Percentiles rank a stretch among this genome's conserved stretches.
These are phyloP conservation scores for Eutypa lata DNA, from an alignment of 2,329 filamentous ascomycete genomes.

Conservation along the genomic window DNA sequence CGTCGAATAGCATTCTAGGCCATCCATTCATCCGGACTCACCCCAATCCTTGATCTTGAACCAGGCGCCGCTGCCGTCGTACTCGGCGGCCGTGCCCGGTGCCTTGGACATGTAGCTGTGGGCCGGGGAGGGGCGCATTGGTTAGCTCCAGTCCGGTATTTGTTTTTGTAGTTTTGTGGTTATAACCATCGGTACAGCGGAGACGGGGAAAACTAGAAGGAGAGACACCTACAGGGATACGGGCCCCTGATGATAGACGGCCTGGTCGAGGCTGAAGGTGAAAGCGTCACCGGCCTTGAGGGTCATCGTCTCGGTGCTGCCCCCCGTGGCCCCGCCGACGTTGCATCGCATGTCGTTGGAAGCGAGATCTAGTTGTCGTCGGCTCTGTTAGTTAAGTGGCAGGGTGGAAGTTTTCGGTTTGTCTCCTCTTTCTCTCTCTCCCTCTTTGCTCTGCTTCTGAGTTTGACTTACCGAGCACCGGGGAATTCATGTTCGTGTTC, in stretches of 20 bases:
- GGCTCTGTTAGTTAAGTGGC: background rate
- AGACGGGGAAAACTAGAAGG: slow-evolving; percentile 2
- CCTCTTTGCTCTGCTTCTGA: background rate
- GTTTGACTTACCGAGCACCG: slow-evolving; percentile 33
- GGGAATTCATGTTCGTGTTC: slow-evolving; percentile 47
- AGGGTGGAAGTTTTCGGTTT: background rate
- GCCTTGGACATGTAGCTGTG: slow-evolving; percentile 38
- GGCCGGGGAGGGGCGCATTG: too few relatives aligned
- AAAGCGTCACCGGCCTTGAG: slow-evolving; percentile 37
- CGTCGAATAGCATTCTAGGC: too few relatives aligned
- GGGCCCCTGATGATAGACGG: slow-evolving; percentile 41
- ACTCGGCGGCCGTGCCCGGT: slow-evolving; percentile 29
- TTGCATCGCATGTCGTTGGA: slow-evolving; percentile 41
- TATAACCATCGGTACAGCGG: too few relatives aligned
- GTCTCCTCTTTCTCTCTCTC: too few relatives aligned
- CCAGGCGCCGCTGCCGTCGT: slow-evolving; percentile 38
- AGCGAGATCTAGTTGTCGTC: slow-evolving; percentile 26
- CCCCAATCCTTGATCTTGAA: slow-evolving; percentile 40
- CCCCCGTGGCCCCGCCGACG: slow-evolving; percentile 32
- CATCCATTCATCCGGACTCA: slow-evolving; percentile 3
- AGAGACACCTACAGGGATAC: slow-evolving; percentile 25
- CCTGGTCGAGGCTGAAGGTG: slow-evolving; percentile 35
- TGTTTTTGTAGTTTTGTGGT: too few relatives aligned
- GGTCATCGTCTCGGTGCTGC: slow-evolving; percentile 30
- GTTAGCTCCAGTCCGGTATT: too few relatives aligned